Evolutionary conservation across 179 eudicot genomes (phyloP), one percentile per base, ranked within the genome.

Genomic region (Beta lomatogona): DNA sequence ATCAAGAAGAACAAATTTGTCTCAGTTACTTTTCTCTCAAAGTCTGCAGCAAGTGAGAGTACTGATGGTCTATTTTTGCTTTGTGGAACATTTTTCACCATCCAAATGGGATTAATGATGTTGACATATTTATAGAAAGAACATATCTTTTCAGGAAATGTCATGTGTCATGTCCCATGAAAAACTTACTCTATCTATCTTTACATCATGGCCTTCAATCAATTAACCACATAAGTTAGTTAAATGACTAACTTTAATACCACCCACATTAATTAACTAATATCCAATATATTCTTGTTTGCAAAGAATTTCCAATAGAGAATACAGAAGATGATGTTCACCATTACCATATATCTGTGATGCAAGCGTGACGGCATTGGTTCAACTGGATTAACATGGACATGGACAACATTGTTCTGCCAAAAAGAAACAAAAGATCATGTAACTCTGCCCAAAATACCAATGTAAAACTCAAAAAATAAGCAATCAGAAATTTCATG

Each of bases 301-400:
- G 19, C 5, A 53, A 73, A 52, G n/a, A 11, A 4, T 0, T 0
- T 16, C 16, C 9, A 36, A 57, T 64, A 46, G 21, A 68, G 73
- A 68, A 59, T 14, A 54, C 28, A 60, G 0, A 65, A 75, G 57
- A 52, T 15, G 12, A 76, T 57, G 22, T 72, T 31, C 83, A 75
- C 0, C 65, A 58, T 75, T 83, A 95, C 99, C 98, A 91, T 80
- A 83, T 83, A 91, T 92, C 94, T 91, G 78, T 95, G 98, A 79
- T 86, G 83, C 77, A 95, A 76, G 87, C 91, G 85, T 44, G 96
- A 81, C 67, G 99, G 98, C 92, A 96, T 94, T 78, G 97, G 97
- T 76, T 88, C 84, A 84, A 95, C 85, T 25, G 97, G 84, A 83
- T 95, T 95, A 67, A 91, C 95, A 84, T 95, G 95, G 79, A 94